phyloP scores from a whole-genome alignment of 2,329 filamentous ascomycete species.

The Dothistroma septosporum region DNA sequence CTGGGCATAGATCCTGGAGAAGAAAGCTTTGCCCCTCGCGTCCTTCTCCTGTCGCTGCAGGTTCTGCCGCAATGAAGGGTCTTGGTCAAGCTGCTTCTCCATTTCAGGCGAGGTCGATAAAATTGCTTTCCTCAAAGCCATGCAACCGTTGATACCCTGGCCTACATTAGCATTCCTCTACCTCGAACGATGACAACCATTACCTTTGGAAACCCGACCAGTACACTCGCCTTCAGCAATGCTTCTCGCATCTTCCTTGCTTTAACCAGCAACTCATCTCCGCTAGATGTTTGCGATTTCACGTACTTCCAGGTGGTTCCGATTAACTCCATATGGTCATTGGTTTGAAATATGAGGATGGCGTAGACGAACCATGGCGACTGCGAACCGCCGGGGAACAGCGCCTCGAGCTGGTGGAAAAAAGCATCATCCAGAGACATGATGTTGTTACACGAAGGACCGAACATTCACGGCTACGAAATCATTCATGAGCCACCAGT shows the following conservation, averaged over 20 bases:
- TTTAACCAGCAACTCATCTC: constrained; percentile 10
- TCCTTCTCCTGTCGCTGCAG: constrained; percentile 18
- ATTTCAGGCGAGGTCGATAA: constrained; percentile 9
- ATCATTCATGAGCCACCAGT: neutral
- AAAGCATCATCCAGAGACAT: constrained; percentile 14
- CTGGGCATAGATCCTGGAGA: constrained; percentile 19
- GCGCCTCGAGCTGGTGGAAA: constrained; percentile 15
- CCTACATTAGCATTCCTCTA: neutral
- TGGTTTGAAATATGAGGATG: constrained; percentile 16
- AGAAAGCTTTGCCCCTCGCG: constrained; percentile 17
- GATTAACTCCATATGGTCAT: constrained; percentile 20
- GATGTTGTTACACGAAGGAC: neutral
- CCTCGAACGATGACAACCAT: neutral
- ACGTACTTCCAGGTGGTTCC: constrained; percentile 13
- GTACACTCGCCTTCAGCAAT: constrained; percentile 15
- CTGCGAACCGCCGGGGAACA: constrained; percentile 9
- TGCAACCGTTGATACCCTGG: constrained; percentile 20
- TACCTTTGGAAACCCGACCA: constrained; percentile 21
- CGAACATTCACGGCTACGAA: neutral
- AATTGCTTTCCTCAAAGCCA: constrained; percentile 14
- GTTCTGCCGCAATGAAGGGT: constrained; percentile 12
- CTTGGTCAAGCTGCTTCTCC: constrained; percentile 12
- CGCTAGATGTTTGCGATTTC: neutral
- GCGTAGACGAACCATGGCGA: constrained; percentile 20
- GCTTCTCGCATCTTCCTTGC: constrained; percentile 18